phyloP scores from a whole-genome alignment of 306 rosid species.

The Fragaria iinumae region DNA sequence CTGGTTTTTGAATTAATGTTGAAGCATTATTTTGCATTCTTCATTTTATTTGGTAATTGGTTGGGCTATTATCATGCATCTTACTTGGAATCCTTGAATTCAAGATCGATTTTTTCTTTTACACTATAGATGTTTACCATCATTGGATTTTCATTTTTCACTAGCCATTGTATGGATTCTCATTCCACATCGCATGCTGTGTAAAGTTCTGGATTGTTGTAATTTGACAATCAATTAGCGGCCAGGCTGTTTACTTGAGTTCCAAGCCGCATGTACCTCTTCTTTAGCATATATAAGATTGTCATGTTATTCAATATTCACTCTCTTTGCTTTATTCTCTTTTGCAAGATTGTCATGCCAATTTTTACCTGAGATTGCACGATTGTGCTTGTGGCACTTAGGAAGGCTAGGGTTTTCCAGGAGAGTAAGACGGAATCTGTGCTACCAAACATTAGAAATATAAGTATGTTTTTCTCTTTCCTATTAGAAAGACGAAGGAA shows the following conservation, averaged over 20 bases:
- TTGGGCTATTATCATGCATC: conserved; percentile 34
- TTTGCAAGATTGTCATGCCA: too few species aligned
- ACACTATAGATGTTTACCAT: conserved; percentile 9
- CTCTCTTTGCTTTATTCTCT: neutral
- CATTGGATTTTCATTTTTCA: conserved; percentile 19
- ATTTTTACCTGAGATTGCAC: too few species aligned
- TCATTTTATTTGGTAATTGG: conserved; percentile 21
- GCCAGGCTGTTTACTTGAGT: conserved; percentile 6
- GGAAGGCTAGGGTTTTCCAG: too few species aligned
- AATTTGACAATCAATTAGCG: conserved; percentile 19
- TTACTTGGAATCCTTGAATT: conserved; percentile 30
- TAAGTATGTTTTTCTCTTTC: too few species aligned
- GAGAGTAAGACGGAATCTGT: too few species aligned
- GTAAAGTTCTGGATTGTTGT: conserved; percentile 47
- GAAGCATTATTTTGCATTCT: conserved; percentile 21
- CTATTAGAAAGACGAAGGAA: too few species aligned
- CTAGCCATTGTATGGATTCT: conserved; percentile 33
- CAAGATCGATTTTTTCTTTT: conserved; percentile 21
- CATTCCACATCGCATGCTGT: conserved; percentile 37
- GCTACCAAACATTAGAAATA: too few species aligned
- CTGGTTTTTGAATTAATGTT: conserved; percentile 50
- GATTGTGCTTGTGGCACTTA: too few species aligned
- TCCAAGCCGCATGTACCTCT: neutral
- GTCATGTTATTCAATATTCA: neutral
- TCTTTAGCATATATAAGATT: neutral